Evolutionary conservation across 1,284 basidiomycete species (phyloP), one percentile per base, ranked within the genome.

Genomic region (Moesziomyces antarcticus): DNA sequence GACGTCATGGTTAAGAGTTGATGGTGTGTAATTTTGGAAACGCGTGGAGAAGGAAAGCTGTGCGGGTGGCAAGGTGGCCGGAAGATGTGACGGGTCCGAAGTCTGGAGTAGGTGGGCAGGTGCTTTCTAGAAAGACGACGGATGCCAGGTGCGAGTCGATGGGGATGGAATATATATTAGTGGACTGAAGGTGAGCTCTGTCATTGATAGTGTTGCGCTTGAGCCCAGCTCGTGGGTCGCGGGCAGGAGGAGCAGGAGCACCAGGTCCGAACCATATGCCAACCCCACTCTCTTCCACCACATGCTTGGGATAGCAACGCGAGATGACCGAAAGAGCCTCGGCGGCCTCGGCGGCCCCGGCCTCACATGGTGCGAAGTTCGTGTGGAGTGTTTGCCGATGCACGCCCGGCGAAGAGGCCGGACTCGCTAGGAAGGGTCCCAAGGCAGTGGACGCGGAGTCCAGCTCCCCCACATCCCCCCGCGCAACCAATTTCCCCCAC

Each of bases 401-500:
- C 42, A 18, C 35, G 40, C 20, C 10, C 47, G 54, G 50, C 54
- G 49, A 45, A 46, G 24, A 48, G 20, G 22, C 25, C 11, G 6
- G 37, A 6, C 4, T 18, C 16, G 16, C 37, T 33, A 11, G 30
- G 11, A 40, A 40, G 37, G 37, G 37, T 40, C 16, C 37, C 14
- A 40, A 40, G 3, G 16, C 13, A 14, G 37, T 16, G 37, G 37
- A 40, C 18, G 1, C 16, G 16, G 7, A 40, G 14, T 16, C 37
- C 16, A 40, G 37, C 37, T 40, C 37, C 37, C 37, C 10, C 21
- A 25, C 25, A 40, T 42, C 51, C 33, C 22, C 50, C 58, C 58
- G 41, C 58, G 41, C 52, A 33, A 30, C 21, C 21, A 24, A 21
- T 50, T 48, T 46, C 50, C 58, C 65, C 65, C 58, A 68, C 65